Base-by-base conservation (phyloP, 805 yeast genomes). In the Yueomyces sp. region DNA sequence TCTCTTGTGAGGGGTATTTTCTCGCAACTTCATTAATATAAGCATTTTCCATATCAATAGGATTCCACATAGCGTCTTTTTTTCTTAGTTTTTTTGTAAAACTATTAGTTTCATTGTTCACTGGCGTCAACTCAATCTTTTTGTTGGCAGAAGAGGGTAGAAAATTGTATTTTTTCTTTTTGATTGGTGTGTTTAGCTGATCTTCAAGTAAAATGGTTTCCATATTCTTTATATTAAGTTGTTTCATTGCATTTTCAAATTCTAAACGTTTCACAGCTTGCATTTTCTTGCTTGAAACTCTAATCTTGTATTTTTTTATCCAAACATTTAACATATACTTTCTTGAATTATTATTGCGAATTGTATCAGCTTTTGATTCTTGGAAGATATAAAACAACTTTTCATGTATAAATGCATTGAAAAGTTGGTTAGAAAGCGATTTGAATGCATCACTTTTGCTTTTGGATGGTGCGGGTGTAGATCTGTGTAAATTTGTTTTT, bases 321-420 rank as follows among this genome's bases (percentile, higher is more conserved):
- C 49, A 54, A 28, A 49, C 59, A 28, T 45, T 47, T 3, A 78
- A 51, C 1, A 55, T 44, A 2, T 40, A 47, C 26, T 42, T 49
- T 46, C 67, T 68, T 28, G 75, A 41, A 2, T 51, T 52, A 6
- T 43, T 52, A 0, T 61, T 50, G 39, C 70, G 56, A 38, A 67
- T 55, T 1, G 47, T 32, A n/a, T 65, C 70, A 0, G 92, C 82
- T 39, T 62, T 59, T 2, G 65, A 55, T 30, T 71, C 71, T 38
- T 71, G 52, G 0, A 66, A 59, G 3, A 63, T 56, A 36, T 71
- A 57, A 51, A 68, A 76, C 0, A 74, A 54, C 36, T 72, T 65
- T 49, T 82, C 88, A 39, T 73, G 68, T 38, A 84, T 53, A 51
- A 83, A 79, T 0, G 88, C 84, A 19, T 59, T 53, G 48, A 65